phyloP scores from a whole-genome alignment of 1,139 yeast genomes.

The Pneumocystis wakefieldiae region DNA sequence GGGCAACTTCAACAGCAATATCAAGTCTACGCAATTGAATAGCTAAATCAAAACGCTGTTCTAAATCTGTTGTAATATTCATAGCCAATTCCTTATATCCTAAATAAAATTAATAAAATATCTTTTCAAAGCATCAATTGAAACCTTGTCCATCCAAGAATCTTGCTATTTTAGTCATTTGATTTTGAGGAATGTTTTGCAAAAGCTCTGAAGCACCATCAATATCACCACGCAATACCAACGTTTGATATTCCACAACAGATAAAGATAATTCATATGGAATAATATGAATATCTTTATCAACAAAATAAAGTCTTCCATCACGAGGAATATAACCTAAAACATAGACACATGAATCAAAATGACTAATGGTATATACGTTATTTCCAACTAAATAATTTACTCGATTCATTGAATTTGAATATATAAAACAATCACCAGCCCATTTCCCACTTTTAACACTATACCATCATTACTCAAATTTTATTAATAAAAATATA shows the following conservation, averaged over 20 bases:
- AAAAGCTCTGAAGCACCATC: slow-evolving; percentile 57
- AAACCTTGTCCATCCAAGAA: slow-evolving; percentile 89
- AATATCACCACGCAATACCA: slow-evolving; percentile 85
- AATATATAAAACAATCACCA: slow-evolving; percentile 90
- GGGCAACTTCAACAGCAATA: slow-evolving; percentile 61
- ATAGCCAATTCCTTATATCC: slow-evolving; percentile 52
- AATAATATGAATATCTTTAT: slow-evolving; percentile 71
- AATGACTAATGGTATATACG: slow-evolving; percentile 81
- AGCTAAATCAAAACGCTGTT: slow-evolving; percentile 76
- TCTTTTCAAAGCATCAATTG: not conserved
- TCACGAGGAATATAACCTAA: slow-evolving; percentile 85
- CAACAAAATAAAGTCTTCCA: slow-evolving; percentile 75
- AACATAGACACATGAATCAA: slow-evolving; percentile 73
- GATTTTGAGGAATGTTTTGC: slow-evolving; percentile 48
- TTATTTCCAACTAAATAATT: slow-evolving; percentile 93
- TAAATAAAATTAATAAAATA: not conserved
- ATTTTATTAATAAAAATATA: not conserved
- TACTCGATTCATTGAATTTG: slow-evolving; percentile 71
- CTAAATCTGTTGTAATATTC: slow-evolving; percentile 65
- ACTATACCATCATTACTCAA: slow-evolving; percentile 18
- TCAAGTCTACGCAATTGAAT: slow-evolving; percentile 50
- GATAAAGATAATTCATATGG: slow-evolving; percentile 72
- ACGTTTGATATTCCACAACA: slow-evolving; percentile 87
- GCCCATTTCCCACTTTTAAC: slow-evolving; percentile 87
- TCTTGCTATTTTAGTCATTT: slow-evolving; percentile 68